Evolutionary conservation across 306 rosid genomes (phyloP).

Genomic region (Sphenostylis stenocarpa): DNA sequence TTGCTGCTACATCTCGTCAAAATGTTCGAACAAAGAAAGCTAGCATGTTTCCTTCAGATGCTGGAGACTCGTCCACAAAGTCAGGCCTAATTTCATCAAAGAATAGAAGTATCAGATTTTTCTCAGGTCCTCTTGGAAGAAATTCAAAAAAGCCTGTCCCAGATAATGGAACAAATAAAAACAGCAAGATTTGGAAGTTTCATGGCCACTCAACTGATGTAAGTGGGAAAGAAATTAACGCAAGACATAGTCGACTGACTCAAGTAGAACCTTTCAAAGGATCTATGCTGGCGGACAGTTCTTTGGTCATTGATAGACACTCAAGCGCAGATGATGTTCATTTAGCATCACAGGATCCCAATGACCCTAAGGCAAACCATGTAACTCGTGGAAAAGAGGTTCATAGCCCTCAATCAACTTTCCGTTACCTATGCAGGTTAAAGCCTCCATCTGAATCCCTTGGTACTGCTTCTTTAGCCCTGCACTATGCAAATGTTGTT

Average conservation of each 20-base stretch:
- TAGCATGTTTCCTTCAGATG: conserved; percentile 60
- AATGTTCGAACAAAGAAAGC: conserved; percentile 40
- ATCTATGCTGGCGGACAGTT: conserved; percentile 49
- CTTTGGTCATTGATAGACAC: conserved; percentile 51
- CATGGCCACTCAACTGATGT: conserved; percentile 39
- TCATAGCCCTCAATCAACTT: conserved; percentile 40
- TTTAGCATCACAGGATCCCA: conserved; percentile 38
- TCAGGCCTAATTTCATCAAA: conserved; percentile 60
- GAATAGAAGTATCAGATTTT: conserved; percentile 47
- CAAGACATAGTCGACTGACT: conserved; percentile 59
- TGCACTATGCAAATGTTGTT: conserved; percentile 92
- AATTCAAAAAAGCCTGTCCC: conserved; percentile 53
- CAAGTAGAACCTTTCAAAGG: conserved; percentile 95
- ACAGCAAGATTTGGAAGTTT: conserved; percentile 58
- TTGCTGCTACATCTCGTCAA: conserved; percentile 47
- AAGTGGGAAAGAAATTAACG: conserved; percentile 55
- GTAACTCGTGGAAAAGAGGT: conserved; percentile 34
- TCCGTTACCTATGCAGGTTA: conserved; percentile 51
- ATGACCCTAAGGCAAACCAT: conserved; percentile 34
- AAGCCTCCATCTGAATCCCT: conserved; percentile 86
- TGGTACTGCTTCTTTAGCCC: conserved; percentile 86
- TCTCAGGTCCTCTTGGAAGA: conserved; percentile 78
- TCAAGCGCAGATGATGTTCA: conserved; percentile 41
- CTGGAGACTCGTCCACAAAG: conserved; percentile 55
- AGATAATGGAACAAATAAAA: conserved; percentile 55